phyloP scores from a whole-genome alignment of 768 basidiomycete species.

The Serendipita indica region DNA sequence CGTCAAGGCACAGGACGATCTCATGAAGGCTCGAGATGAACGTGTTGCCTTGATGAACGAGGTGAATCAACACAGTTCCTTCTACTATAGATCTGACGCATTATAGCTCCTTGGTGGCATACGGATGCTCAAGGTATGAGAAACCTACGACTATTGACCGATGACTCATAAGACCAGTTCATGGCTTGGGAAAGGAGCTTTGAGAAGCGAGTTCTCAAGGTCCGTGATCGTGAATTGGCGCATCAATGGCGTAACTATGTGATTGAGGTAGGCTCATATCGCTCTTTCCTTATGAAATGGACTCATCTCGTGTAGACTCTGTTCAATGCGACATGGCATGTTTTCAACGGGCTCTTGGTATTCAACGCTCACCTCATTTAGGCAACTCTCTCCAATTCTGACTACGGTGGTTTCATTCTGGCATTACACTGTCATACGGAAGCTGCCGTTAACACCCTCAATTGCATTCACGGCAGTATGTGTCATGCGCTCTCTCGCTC shows the following conservation, averaged over 20 bases:
- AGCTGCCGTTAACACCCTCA: constrained; percentile 59
- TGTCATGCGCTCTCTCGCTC: background rate
- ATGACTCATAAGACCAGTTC: constrained; percentile 33
- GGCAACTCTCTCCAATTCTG: constrained; percentile 33
- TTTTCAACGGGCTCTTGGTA: background rate
- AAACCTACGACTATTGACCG: background rate
- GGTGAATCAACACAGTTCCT: constrained; percentile 19
- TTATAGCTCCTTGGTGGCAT: constrained; percentile 63
- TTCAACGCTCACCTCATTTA: constrained; percentile 12
- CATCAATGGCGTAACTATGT: constrained; percentile 77
- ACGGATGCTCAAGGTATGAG: constrained; percentile 62
- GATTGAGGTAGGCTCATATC: constrained; percentile 44
- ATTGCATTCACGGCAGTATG: constrained; percentile 55
- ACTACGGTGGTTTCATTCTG: constrained; percentile 39
- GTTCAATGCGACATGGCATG: constrained; percentile 42
- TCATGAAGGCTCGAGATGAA: constrained; percentile 88
- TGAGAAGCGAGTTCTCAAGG: constrained; percentile 52
- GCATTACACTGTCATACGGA: constrained; percentile 56
- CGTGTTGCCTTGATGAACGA: constrained; percentile 88
- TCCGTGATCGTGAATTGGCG: constrained; percentile 68
- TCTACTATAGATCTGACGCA: background rate
- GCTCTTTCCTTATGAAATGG: background rate
- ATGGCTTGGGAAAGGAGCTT: constrained; percentile 94
- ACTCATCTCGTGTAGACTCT: constrained; percentile 21
- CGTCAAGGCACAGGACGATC: constrained; percentile 60